phyloP scores from a whole-genome alignment of 176 grass and related monocot species.

The Musa schizocarpa region DNA sequence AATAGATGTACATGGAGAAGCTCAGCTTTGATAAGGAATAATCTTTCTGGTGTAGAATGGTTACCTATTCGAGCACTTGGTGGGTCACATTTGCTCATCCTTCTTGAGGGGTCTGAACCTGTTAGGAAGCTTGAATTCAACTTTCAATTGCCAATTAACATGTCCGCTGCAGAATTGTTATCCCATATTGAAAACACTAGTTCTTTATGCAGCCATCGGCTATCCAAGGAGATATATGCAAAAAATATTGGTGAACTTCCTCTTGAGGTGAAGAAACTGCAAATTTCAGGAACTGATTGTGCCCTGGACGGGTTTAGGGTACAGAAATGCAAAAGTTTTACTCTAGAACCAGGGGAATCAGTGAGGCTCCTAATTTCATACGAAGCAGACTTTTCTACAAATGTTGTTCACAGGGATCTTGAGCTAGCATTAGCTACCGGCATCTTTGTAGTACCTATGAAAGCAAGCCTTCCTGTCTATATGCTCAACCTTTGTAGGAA shows the following conservation, averaged over 20 bases:
- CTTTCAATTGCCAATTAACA: constrained; percentile 33
- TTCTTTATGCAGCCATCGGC: constrained; percentile 40
- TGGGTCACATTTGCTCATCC: constrained; percentile 53
- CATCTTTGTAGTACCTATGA: constrained; percentile 82
- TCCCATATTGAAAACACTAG: constrained; percentile 23
- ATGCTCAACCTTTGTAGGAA: constrained; percentile 71
- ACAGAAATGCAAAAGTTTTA: constrained; percentile 63
- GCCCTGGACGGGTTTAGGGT: constrained; percentile 57
- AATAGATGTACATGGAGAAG: constrained; percentile 79
- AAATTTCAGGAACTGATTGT: constrained; percentile 83
- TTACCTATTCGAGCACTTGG: constrained; percentile 66
- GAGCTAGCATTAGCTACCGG: constrained; percentile 66
- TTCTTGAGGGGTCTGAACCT: constrained; percentile 75
- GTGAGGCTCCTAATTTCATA: constrained; percentile 58
- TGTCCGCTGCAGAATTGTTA: constrained; percentile 20
- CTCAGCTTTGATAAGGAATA: constrained; percentile 75
- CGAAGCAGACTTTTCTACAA: constrained; percentile 53
- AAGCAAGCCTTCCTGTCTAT: constrained; percentile 47
- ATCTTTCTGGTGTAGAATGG: constrained; percentile 77
- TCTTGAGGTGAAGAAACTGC: constrained; percentile 59
- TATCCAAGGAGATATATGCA: constrained; percentile 77
- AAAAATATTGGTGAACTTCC: constrained; percentile 95
- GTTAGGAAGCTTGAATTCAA: constrained; percentile 84
- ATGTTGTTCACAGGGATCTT: constrained; percentile 73
- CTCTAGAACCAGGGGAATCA: constrained; percentile 67